Evolutionary conservation across 192 early-diverging fungal genomes (phyloP).

Genomic region (Chytriomyces sp.): DNA sequence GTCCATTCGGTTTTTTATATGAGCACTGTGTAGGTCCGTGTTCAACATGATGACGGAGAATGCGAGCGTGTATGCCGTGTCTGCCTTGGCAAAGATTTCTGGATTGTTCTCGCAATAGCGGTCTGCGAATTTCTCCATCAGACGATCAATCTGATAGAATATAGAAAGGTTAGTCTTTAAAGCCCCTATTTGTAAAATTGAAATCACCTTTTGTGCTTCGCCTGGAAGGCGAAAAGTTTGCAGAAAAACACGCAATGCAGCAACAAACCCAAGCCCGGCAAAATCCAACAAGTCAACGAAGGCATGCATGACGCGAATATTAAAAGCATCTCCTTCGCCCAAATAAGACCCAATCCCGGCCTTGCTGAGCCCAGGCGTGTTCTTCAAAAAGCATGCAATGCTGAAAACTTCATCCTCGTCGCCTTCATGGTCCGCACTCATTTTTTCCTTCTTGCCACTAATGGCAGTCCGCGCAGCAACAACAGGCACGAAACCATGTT

Average conservation of each 20-base stretch:
- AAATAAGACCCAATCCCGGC: conserved; percentile 62
- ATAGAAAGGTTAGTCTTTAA: background rate
- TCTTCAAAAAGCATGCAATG: conserved; percentile 53
- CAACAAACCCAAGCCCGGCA: conserved; percentile 53
- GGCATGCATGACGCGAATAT: conserved; percentile 60
- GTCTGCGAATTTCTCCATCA: conserved; percentile 73
- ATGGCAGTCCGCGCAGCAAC: background rate
- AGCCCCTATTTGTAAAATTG: background rate
- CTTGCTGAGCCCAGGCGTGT: conserved; percentile 50
- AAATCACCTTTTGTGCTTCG: conserved; percentile 58
- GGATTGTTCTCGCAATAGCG: conserved; percentile 65
- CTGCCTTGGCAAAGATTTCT: conserved; percentile 59
- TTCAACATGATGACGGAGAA: conserved; percentile 71
- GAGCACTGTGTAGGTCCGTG: conserved; percentile 59
- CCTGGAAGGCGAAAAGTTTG: conserved; percentile 66
- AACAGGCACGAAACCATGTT: conserved; percentile 47
- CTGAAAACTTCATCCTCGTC: conserved; percentile 37
- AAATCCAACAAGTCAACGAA: conserved; percentile 65
- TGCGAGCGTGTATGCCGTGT: conserved; percentile 64
- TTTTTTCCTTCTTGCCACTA: background rate
- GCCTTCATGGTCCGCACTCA: conserved; percentile 1
- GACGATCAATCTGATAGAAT: conserved; percentile 52
- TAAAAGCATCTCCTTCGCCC: conserved; percentile 56
- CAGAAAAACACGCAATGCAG: conserved; percentile 57
- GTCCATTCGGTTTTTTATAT: conserved; percentile 67